These are phyloP conservation scores for Bryoglossum gracile DNA, from an alignment of 495 filamentous ascomycete genomes.

Conservation along the genomic window DNA sequence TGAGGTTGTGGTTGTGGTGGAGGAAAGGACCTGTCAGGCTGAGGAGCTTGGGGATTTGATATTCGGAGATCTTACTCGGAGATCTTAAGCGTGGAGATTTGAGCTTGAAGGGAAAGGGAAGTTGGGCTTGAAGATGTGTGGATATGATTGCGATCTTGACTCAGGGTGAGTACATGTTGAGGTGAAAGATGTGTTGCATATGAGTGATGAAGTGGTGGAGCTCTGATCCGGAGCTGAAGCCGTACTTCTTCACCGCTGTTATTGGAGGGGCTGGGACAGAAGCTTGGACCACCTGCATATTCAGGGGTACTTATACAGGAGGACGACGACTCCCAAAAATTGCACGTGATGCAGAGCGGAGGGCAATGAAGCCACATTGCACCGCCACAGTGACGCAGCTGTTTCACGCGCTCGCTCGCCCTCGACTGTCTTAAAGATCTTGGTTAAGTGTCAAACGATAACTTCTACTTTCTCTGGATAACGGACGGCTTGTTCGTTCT, in stretches of 20 bases:
- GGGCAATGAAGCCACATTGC: neutral
- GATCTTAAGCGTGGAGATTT: neutral
- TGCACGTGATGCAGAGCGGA: no score
- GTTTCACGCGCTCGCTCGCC: no score
- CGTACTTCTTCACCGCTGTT: conserved; percentile 9
- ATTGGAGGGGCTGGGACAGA: conserved; percentile 13
- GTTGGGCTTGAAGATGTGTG: no score
- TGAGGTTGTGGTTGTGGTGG: neutral
- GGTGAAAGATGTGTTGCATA: no score
- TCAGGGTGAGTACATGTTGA: no score
- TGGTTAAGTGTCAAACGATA: neutral
- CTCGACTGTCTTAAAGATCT: no score
- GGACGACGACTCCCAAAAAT: no score
- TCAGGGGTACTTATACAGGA: no score
- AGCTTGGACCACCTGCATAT: no score
- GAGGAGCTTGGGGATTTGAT: neutral
- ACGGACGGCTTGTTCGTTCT: neutral
- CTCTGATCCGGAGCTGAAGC: neutral
- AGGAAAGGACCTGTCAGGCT: neutral
- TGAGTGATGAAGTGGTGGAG: neutral
- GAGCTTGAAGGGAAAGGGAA: neutral
- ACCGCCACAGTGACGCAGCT: conserved; percentile 9
- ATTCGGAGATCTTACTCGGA: neutral
- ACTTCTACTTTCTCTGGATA: neutral
- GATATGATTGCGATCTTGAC: no score